Base-by-base conservation (phyloP, 306 rosid species). In the Prunus kanzakura region DNA sequence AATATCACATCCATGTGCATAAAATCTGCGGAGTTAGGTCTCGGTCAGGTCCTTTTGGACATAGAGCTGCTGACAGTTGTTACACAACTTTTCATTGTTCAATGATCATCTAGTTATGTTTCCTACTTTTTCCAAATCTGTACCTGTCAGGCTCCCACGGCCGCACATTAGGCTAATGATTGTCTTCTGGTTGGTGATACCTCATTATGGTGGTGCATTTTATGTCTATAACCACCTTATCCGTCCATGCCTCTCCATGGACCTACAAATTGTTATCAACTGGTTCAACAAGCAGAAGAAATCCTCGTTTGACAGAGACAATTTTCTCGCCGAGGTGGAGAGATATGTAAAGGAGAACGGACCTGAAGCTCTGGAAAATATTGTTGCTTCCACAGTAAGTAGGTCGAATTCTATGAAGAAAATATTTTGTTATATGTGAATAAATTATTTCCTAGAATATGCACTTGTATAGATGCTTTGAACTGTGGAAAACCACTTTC, bases 151-250 rank as follows among this genome's bases (percentile, higher is more conserved):
- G 90, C 74, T 82, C 50, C 74, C 57, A 27, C 35, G 95, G 92
- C 80, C 32, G 63, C 75, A 84, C 84, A 47, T 86, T 23, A 90
- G 86, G 88, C 82, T 90, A 38, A 29, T 79, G 78, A 82, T 88
- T 50, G 74, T 90, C 61, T 55, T 75, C 64, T 86, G 38, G 63
- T 81, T 90, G 55, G 75, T 79, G 60, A 46, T 79, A 11, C 92
- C 95, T 1, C 82, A 82, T 74, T 90, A 86, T 54, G 76, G 84
- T 61, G 88, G 90, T 69, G 81, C 91, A 45, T 77, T 76, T 18
- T 55, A 74, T 81, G 86, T 80, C 71, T 90, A 87, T 58, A 74
- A 56, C 47, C 75, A 50, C 27, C 50, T 86, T 71, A 14, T 86
- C 69, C 72, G 32, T 23, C 60, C 79, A 20, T 76, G 52, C 62